Evolutionary conservation across 2,329 filamentous ascomycete genomes (phyloP), one percentile per base, ranked within the genome.

Genomic region (Zasmidium cellare): DNA sequence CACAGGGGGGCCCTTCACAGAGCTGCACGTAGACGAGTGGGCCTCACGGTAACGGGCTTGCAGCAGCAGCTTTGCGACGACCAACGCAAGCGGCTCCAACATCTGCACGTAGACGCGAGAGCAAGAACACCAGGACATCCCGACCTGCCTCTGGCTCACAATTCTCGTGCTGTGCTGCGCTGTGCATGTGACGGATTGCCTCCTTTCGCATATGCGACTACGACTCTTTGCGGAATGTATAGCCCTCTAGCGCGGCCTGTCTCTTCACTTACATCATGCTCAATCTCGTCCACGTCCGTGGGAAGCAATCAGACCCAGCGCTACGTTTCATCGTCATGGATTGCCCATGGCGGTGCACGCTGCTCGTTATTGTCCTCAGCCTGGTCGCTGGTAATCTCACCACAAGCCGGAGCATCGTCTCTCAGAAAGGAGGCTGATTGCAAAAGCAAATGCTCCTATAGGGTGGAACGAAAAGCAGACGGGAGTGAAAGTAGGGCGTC

Each of bases 311-410:
- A 5, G 12, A 5, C 35, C 35, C 35, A 41, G 35, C 35, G 35
- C 35, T 41, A 18, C 16, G 35, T 41, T 41, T 41, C 35, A 41
- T 9, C 35, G 16, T n/a, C 35, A 41, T 41, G 35, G 35, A 41
- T 41, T 5, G 35, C 16, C 35, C 35, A 9, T 14, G 35, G 35
- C n/a, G 35, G 11, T 6, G 5, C 35, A 41, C 11, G 11, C 35
- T 41, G 6, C 35, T n/a, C 16, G 12, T 14, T 41, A 46, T 14
- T 47, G 19, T 19, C 24, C 31, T 20, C 25, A 38, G 38, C 51
- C 51, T 46, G 44, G 38, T 53, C 51, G 16, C 20, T 46, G 51
- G 51, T 35, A 53, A 53, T 28, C 11, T 28, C 25, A n/a, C n/a
- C n/a, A n/a, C n/a, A n/a, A n/a, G n/a, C n/a, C n/a, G n/a, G n/a